These are phyloP conservation scores for Blastobotrys proliferans DNA, from an alignment of 1,139 yeast genomes.

Conservation along the genomic window DNA sequence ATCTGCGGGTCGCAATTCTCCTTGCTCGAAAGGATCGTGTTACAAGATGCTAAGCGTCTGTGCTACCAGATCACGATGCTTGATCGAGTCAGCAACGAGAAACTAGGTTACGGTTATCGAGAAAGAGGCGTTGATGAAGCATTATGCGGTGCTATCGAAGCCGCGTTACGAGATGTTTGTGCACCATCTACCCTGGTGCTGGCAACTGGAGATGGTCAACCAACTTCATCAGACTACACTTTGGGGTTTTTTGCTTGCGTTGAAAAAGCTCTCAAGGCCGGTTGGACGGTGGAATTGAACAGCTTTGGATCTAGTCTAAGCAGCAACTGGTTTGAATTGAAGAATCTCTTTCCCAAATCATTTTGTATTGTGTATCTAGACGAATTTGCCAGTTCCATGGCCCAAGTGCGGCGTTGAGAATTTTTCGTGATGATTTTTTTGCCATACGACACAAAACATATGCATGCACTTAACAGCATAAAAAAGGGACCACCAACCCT, in stretches of 20 bases:
- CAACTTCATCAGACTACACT: slow-evolving; percentile 15
- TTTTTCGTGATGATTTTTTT: background rate
- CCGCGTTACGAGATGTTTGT: background rate
- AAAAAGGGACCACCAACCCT: slow-evolving; percentile 13
- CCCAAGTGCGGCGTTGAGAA: background rate
- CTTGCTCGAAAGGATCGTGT: background rate
- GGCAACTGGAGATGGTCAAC: slow-evolving; percentile 28
- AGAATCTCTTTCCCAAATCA: slow-evolving; percentile 9
- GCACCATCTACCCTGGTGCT: slow-evolving; percentile 21
- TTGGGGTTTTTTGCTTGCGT: slow-evolving; percentile 21
- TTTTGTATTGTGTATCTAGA: slow-evolving; percentile 22
- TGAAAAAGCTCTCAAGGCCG: slow-evolving; percentile 18
- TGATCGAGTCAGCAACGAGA: background rate
- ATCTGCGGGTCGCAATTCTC: slow-evolving; percentile 8
- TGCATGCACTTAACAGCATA: slow-evolving; percentile 12
- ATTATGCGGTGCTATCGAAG: slow-evolving; percentile 17
- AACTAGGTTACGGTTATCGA: slow-evolving; percentile 1
- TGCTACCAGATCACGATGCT: slow-evolving; percentile 5
- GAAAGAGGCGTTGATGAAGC: slow-evolving; percentile 27
- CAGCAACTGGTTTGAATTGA: slow-evolving; percentile 18
- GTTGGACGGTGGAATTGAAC: slow-evolving; percentile 26
- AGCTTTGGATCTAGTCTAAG: slow-evolving; percentile 23
- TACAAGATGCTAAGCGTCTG: background rate
- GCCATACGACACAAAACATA: background rate
- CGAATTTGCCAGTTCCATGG: slow-evolving; percentile 16